These are phyloP conservation scores for Ogataea salicorniae DNA, from an alignment of 805 yeast species.

Conservation along the genomic window DNA sequence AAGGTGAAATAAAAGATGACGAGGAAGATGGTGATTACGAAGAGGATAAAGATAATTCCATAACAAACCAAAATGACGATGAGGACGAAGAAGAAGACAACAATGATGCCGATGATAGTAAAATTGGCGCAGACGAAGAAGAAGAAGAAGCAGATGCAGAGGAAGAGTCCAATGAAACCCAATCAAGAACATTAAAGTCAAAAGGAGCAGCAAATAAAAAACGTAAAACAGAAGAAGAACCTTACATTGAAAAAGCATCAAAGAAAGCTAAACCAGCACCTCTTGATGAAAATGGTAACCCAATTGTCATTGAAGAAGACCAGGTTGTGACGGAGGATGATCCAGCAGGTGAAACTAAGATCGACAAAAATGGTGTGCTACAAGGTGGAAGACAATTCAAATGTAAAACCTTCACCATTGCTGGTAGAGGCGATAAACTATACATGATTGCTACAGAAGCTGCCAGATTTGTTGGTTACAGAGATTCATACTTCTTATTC, in stretches of 20 bases:
- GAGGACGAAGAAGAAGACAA: slow-evolving; percentile 20
- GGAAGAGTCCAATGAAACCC: slow-evolving; percentile 18
- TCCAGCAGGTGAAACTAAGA: slow-evolving; percentile 70
- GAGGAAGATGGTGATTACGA: slow-evolving; percentile 19
- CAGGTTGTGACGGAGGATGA: slow-evolving; percentile 77
- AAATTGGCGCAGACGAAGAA: slow-evolving; percentile 13
- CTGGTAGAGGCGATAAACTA: slow-evolving; percentile 61
- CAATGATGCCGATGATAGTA: slow-evolving; percentile 20
- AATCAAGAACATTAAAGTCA: slow-evolving; percentile 24
- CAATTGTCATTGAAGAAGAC: slow-evolving; percentile 59
- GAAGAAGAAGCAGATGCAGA: slow-evolving; percentile 26
- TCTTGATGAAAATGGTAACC: slow-evolving; percentile 62
- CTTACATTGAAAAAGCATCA: slow-evolving; percentile 22
- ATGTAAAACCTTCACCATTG: slow-evolving; percentile 60
- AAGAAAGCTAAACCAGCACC: slow-evolving; percentile 27
- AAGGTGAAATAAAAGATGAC: not conserved
- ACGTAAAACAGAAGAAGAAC: slow-evolving; percentile 23
- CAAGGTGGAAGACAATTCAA: slow-evolving; percentile 71
- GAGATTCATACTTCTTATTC: slow-evolving; percentile 85
- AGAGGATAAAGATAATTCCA: slow-evolving; percentile 11
- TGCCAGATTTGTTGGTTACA: slow-evolving; percentile 88
- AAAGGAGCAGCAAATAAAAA: slow-evolving; percentile 27
- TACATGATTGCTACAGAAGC: slow-evolving; percentile 96
- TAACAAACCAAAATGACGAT: slow-evolving; percentile 8
- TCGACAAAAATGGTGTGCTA: slow-evolving; percentile 62